phyloP scores from a whole-genome alignment of 441 rosid species.

The Biscutella auriculata region DNA sequence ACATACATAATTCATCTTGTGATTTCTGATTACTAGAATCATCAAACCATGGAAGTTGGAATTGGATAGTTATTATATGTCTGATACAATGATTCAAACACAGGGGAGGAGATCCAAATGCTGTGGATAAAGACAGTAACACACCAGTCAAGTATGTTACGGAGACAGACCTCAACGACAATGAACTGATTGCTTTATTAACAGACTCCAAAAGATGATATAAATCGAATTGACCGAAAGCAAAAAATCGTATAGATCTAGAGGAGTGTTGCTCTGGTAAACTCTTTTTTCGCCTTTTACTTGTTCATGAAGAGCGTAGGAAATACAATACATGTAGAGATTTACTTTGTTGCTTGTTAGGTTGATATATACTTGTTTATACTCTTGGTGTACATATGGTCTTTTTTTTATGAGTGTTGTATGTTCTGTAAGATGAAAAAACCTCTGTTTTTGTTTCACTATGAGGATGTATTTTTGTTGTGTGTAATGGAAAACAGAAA shows the following conservation, averaged over 20 bases:
- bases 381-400: conserved; percentile 26
- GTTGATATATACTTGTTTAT: conserved; percentile 10
- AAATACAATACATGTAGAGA: conserved; percentile 16
- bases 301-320: conserved; percentile 17
- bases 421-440: conserved; percentile 16
- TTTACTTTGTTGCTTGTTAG: conserved; percentile 10
- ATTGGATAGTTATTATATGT: too few relatives aligned
- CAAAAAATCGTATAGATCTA: conserved; percentile 15
- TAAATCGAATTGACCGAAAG: not conserved
- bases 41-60: not conserved
- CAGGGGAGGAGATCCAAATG: conserved; percentile 88
- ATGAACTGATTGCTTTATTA: conserved; percentile 45
- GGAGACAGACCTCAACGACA: conserved; percentile 41
- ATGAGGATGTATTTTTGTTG: not conserved
- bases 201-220: conserved; percentile 34
- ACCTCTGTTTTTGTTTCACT: conserved; percentile 17
- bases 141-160: conserved; percentile 42
- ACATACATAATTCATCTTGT: not conserved
- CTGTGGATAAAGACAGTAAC: conserved; percentile 40
- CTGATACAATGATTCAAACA: conserved; percentile 13
- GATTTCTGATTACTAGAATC: not conserved
- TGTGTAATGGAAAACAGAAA: not conserved
- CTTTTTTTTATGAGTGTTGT: conserved; percentile 13
- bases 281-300: conserved; percentile 3
- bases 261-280: conserved; percentile 10